Percentiles rank a stretch among this genome's conserved stretches.
Conservation (phyloP, 148 eudicot species). For the Camellia granthamiana region DNA sequence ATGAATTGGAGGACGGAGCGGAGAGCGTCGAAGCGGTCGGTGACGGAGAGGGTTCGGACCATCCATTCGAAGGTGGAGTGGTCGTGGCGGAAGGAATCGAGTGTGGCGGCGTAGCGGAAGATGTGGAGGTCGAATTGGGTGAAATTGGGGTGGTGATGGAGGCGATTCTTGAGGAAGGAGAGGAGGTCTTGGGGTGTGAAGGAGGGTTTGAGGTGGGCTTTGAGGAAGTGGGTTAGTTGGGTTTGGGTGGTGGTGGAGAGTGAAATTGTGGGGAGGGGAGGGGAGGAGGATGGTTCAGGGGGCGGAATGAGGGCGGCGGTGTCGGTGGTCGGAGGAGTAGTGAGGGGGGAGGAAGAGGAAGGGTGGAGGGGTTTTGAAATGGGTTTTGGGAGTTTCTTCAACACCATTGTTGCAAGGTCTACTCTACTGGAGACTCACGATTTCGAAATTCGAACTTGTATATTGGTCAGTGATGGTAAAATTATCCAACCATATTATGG, state of each 20-base stretch:
- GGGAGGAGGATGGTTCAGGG: background rate
- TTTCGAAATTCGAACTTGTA: background rate
- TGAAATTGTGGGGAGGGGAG: slow-evolving; percentile 25
- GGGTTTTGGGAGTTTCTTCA: slow-evolving; percentile 30
- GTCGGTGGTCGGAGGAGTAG: background rate
- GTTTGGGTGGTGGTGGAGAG: slow-evolving; percentile 43
- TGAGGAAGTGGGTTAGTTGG: slow-evolving; percentile 57
- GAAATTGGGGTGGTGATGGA: slow-evolving; percentile 76
- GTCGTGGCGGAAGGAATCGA: slow-evolving; percentile 83
- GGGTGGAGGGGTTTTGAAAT: slow-evolving; percentile 7
- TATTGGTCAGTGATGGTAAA: background rate
- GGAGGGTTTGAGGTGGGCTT: slow-evolving; percentile 55
- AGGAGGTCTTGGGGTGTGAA: slow-evolving; percentile 61
- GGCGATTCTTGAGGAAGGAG: slow-evolving; percentile 60
- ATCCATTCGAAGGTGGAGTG: slow-evolving; percentile 82
- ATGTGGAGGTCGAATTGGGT: slow-evolving; percentile 74
- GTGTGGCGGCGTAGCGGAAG: slow-evolving; percentile 64
- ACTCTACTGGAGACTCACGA: background rate
- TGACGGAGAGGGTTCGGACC: slow-evolving; percentile 62
- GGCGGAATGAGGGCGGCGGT: slow-evolving; percentile 16
- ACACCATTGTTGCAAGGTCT: slow-evolving; percentile 13
- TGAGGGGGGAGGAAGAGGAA: background rate
- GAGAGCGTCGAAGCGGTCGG: slow-evolving; percentile 67
- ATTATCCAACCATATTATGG: no score
- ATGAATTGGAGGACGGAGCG: slow-evolving; percentile 42